Evolutionary conservation across 2,329 filamentous ascomycete genomes (phyloP), one percentile per base, ranked within the genome.

Genomic region (Colletotrichum shisoi): DNA sequence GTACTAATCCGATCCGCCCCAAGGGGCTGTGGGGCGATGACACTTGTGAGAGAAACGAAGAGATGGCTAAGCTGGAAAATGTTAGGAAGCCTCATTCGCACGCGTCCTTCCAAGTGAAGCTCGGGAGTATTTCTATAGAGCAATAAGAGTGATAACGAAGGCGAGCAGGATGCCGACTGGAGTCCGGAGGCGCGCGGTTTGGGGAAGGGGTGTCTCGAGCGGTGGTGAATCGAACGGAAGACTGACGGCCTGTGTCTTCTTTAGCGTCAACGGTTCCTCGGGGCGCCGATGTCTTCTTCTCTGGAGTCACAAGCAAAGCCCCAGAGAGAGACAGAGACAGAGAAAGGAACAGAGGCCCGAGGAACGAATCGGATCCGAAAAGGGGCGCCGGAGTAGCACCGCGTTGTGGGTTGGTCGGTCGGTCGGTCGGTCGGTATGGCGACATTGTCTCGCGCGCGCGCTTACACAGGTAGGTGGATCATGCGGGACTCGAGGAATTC

Each of bases 361-460:
- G 15, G 44, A 8, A 51, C 57, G 45, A 59, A 49, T 42, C 15
- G 57, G 45, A 51, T 51, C 45, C 57, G 45, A 31, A 31, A 31
- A 11, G 24, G 17, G 54, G 27, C 8, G 40, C 31, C 44, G 31
- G 56, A 58, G 44, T 48, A 45, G 56, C 8, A 49, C 31, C 56
- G 31, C 54, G 40, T 34, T 42, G 40, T 39, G 44, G 24, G 15
- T 48, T 12, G 53, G 40, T 45, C 7, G 8, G 27, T 31, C 27
- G 27, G 31, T 34, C 31, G 31, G 8, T 31, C 31, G 31, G 31
- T 34, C 31, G 8, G 31, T 34, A 34, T 8, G 31, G 31, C 3
- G 27, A 11, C 27, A 13, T 21, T 37, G 4, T 34, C 21, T 31
- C 37, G 5, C 6, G 34, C 24, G 57, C 45, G 45, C 57, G 57